Evolutionary conservation across 2,329 filamentous ascomycete species (phyloP), one percentile per base, ranked within the genome.

Genomic region (Fusarium praegraminearum): DNA sequence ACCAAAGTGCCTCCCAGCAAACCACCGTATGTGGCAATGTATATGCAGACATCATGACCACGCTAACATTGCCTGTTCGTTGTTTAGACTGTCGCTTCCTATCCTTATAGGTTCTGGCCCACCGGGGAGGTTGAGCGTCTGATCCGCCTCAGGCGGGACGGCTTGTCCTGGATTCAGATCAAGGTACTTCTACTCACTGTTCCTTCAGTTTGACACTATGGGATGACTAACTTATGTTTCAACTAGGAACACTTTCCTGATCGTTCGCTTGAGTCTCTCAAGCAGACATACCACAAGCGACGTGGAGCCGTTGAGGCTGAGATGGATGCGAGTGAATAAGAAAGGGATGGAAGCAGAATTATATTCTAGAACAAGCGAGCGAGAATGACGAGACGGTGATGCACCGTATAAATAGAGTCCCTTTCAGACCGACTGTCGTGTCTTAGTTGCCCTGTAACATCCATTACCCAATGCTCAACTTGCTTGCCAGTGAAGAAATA

Each of bases 321-420:
- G 26, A 46, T 46, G 44, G 30, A 35, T 40, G n/a, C 16, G n/a
- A 7, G 11, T n/a, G 36, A 4, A 0, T n/a, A 20, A 15, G 36
- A 40, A 20, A 7, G 36, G 18, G 20, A 40, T 5, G 13, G 8
- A 11, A 20, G 16, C 10, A 20, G n/a, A 20, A 1, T 12, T 40
- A 13, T 20, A 11, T 13, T 20, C 20, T 15, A 8, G 16, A 40
- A 12, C n/a, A 6, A 40, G 36, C 11, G 7, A 20, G 12, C 20
- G 36, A 20, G 18, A 7, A 20, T 12, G 2, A 4, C 12, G 10
- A 4, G 3, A 40, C n/a, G 1, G 6, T 2, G 9, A 13, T 20
- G 13, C 2, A 7, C 1, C 6, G 7, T 7, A 40, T 40, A 40
- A 1, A 22, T 7, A 2, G 13, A 11, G 0, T 40, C 11, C n/a